Percentiles rank a stretch among this genome's conserved stretches.
phyloP scores from a whole-genome alignment of 345 rosid genomes.

The Combretum micranthum region DNA sequence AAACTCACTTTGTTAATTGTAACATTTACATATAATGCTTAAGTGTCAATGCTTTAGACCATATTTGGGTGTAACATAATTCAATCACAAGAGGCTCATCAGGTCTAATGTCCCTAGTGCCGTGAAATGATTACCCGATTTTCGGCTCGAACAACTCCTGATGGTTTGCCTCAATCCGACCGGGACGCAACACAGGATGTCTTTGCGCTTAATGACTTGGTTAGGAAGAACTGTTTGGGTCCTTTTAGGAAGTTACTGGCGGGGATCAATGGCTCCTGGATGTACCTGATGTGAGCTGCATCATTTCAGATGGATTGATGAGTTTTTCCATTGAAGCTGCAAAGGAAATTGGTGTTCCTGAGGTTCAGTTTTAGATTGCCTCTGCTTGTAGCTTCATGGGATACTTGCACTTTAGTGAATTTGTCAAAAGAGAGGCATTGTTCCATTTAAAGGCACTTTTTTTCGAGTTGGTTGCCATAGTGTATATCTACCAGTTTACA shows the following conservation, averaged over 20 bases:
- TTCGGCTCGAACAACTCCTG: constrained; percentile 23
- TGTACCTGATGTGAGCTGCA: constrained; percentile 15
- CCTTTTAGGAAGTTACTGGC: constrained; percentile 23
- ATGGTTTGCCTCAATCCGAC: constrained; percentile 22
- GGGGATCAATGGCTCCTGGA: constrained; percentile 11
- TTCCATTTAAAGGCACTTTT: constrained; percentile 30
- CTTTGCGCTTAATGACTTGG: constrained; percentile 5
- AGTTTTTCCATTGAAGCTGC: constrained; percentile 19
- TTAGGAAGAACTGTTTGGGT: constrained; percentile 18
- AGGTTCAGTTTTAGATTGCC: constrained; percentile 17
- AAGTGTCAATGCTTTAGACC: no score
- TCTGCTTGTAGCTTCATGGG: constrained; percentile 21
- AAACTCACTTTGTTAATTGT: no score
- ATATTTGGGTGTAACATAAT: no score
- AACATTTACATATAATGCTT: no score
- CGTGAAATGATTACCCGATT: constrained; percentile 19
- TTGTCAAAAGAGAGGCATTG: constrained; percentile 17
- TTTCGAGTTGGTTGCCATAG: no score
- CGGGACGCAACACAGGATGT: constrained; percentile 19
- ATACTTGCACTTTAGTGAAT: constrained; percentile 11
- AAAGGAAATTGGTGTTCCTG: constrained; percentile 16
- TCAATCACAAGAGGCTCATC: constrained; percentile 23
- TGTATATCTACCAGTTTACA: no score
- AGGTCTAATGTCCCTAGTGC: constrained; percentile 16
- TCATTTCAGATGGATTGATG: constrained; percentile 30